Evolutionary conservation across 495 filamentous ascomycete genomes (phyloP), one percentile per base, ranked within the genome.

Genomic region (Lophium mytilinum): DNA sequence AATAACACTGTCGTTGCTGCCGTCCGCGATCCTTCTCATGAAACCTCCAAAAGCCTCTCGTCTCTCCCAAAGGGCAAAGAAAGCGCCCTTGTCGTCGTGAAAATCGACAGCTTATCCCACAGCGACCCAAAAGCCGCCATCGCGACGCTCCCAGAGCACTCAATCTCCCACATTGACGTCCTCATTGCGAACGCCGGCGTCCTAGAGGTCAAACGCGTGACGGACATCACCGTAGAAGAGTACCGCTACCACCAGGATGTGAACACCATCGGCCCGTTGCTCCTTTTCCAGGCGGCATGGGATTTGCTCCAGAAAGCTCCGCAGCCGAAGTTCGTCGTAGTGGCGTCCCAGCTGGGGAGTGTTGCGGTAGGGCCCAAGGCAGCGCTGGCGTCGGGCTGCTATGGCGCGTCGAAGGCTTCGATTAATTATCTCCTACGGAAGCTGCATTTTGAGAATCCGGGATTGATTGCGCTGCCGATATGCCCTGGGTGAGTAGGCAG

Each of bases 181-280:
- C 69, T 81, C 5, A 70, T 83, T 35, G 75, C 78, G 50, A 81
- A 81, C 55, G 76, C 78, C 1, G 78, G 72, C 7, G 64, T 74
- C 8, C 56, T 59, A 36, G 15, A 66, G 1, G 24, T 50, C 24
- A 68, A 37, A 40, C 52, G 56, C 30, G 50, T 68, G 15, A 46
- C 54, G 3, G 51, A 63, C 1, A 65, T 67, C 3, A 61, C 50
- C 12, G 51, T 68, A 9, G 57, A 58, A 7, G 63, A 65, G 15
- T 37, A 76, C 10, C 66, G 64, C 42, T 52, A 69, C 39, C 62
- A 73, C 50, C 49, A 76, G 51, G 64, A 71, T 3, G 62, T 75
- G 43, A 79, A 79, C 57, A 61, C 64, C 33, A 56, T 71, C 24
- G 69, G 66, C 11, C 57, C 63, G 6, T 30, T 78, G 12, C 52